Evolutionary conservation across 164 flowering plant genomes (phyloP).

Genomic region (Platanus orientalis): DNA sequence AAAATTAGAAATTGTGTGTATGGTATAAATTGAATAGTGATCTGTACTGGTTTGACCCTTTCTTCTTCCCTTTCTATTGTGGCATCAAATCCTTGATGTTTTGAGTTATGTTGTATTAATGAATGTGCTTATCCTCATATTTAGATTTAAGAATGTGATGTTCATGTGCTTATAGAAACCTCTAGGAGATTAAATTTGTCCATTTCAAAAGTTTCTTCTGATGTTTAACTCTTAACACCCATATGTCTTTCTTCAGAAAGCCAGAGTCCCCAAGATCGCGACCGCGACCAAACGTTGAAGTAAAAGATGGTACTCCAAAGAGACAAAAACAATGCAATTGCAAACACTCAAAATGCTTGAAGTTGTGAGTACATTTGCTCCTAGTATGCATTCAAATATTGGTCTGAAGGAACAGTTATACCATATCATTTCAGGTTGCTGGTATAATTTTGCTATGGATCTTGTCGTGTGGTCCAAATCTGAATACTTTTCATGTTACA

Average conservation of each 20-base stretch:
- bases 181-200: neutral
- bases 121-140: too few species aligned
- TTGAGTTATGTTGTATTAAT: too few species aligned
- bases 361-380: conserved; percentile 58
- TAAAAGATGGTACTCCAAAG: conserved; percentile 85
- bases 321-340: conserved; percentile 91
- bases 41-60: too few species aligned
- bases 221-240: conserved; percentile 5
- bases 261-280: conserved; percentile 72
- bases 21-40: too few species aligned
- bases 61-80: too few species aligned
- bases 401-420: neutral
- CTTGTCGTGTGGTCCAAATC: too few species aligned
- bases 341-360: conserved; percentile 87
- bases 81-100: too few species aligned
- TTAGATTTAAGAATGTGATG: too few species aligned
- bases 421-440: neutral
- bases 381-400: neutral
- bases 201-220: neutral
- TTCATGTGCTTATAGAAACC: neutral
- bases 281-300: conserved; percentile 44
- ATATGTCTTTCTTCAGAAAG: conserved; percentile 49
- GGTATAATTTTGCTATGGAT: too few species aligned
- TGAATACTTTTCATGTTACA: neutral
- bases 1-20: too few species aligned